Evolutionary conservation across 2,329 filamentous ascomycete genomes (phyloP).

Genomic region (Monosporascus cannonballus): DNA sequence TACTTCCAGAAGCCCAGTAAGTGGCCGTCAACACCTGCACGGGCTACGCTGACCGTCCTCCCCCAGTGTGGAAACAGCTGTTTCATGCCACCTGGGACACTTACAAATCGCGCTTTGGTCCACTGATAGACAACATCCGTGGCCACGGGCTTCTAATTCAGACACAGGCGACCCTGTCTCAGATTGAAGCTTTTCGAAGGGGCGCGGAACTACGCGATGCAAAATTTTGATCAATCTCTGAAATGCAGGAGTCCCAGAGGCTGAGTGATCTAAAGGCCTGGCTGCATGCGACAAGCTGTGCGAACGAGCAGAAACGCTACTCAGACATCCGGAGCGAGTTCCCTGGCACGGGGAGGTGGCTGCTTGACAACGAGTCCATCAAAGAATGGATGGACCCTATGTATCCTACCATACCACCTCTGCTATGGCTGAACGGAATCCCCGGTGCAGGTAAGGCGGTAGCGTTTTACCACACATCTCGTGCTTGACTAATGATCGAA

Average conservation of each 20-base stretch:
- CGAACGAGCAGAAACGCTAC: slow-evolving; percentile 2
- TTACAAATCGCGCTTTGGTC: slow-evolving; percentile 9
- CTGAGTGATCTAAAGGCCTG: slow-evolving; percentile 5
- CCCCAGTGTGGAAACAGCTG: slow-evolving; percentile 19
- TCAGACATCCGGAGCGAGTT: slow-evolving; percentile 6
- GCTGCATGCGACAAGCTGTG: slow-evolving; percentile 5
- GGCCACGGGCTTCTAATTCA: slow-evolving; percentile 14
- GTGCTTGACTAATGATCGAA: background rate
- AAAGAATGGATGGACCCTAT: slow-evolving; percentile 14
- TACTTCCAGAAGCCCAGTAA: slow-evolving; percentile 15
- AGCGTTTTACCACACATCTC: too few relatives aligned
- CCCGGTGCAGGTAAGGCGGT: slow-evolving; percentile 20
- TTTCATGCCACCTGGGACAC: slow-evolving; percentile 21
- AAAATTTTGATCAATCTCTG: background rate
- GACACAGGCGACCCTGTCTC: slow-evolving; percentile 10
- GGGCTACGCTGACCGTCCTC: too few relatives aligned
- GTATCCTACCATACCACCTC: slow-evolving; percentile 8
- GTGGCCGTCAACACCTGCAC: background rate
- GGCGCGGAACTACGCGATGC: background rate
- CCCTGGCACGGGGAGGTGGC: slow-evolving; percentile 15
- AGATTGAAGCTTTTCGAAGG: slow-evolving; percentile 11
- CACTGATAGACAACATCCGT: slow-evolving; percentile 12
- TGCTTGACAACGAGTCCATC: slow-evolving; percentile 9
- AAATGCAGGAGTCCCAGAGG: slow-evolving; percentile 1
- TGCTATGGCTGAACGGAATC: slow-evolving; percentile 20